Conservation (phyloP, 768 basidiomycete genomes). For the Rhizopogon rudus region DNA sequence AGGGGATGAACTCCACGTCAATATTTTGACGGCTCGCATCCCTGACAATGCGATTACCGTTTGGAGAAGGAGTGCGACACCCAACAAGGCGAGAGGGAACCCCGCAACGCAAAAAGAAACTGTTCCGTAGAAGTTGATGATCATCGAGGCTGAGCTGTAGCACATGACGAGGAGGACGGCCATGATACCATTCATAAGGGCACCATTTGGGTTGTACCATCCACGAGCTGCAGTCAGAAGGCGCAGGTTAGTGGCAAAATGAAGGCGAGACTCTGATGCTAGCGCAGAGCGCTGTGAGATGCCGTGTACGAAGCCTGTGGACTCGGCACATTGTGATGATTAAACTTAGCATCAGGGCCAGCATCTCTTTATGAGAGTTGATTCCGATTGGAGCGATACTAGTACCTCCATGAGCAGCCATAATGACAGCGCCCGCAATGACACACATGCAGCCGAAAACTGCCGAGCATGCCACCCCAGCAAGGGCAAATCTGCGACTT, state of each 20-base stretch:
- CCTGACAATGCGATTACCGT: slow-evolving; percentile 18
- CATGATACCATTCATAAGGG: slow-evolving; percentile 15
- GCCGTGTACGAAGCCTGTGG: slow-evolving; percentile 24
- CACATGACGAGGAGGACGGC: slow-evolving; percentile 24
- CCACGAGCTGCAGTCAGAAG: slow-evolving; percentile 17
- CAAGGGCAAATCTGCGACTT: no score
- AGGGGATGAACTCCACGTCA: slow-evolving; percentile 28
- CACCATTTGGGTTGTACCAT: slow-evolving; percentile 18
- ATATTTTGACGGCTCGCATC: slow-evolving; percentile 14
- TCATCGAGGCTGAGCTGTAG: slow-evolving; percentile 16
- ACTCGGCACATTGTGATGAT: slow-evolving; percentile 24
- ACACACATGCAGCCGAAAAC: slow-evolving; percentile 40
- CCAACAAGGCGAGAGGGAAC: slow-evolving; percentile 24
- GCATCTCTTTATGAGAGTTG: slow-evolving; percentile 40
- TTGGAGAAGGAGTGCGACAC: slow-evolving; percentile 18
- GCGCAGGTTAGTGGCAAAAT: slow-evolving; percentile 25
- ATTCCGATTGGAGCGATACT: slow-evolving; percentile 19
- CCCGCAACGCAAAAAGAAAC: background rate
- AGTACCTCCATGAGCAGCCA: no score
- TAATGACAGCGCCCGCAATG: slow-evolving; percentile 38
- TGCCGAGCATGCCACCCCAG: no score
- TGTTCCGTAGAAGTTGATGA: no score
- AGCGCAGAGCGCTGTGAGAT: slow-evolving; percentile 22
- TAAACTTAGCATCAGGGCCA: slow-evolving; percentile 20
- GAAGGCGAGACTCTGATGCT: slow-evolving; percentile 17